A percentile compares a stretch with the other conserved stretches of the same genome.
Conservation (phyloP, 352 stramenopile genomes). For the Phytophthora kernoviae region DNA sequence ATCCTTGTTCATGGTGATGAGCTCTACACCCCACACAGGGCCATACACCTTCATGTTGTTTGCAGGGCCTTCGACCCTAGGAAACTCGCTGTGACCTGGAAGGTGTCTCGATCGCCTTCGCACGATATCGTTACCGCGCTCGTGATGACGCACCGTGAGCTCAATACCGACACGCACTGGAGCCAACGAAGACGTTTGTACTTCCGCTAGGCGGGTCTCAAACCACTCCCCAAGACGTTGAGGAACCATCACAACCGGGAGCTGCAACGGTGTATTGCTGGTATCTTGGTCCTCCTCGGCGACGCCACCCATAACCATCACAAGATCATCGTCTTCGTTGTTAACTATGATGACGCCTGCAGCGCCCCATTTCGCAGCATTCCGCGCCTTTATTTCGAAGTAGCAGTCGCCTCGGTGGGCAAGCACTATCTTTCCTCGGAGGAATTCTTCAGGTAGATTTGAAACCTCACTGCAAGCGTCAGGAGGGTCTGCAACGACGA, state of each 20-base stretch:
- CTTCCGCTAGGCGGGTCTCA: slow-evolving; percentile 21
- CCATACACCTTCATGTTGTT: slow-evolving; percentile 55
- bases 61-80: slow-evolving; percentile 46
- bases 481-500: slow-evolving; percentile 58
- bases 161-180: slow-evolving; percentile 43
- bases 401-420: slow-evolving; percentile 64
- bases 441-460: slow-evolving; percentile 24
- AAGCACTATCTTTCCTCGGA: slow-evolving; percentile 58
- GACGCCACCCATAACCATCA: slow-evolving; percentile 83
- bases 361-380: slow-evolving; percentile 51
- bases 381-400: slow-evolving; percentile 75
- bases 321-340: slow-evolving; percentile 59
- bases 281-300: slow-evolving; percentile 24
- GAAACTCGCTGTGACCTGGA: slow-evolving; percentile 31
- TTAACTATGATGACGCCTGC: slow-evolving; percentile 70
- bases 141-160: slow-evolving; percentile 41
- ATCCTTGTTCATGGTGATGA: slow-evolving; percentile 24
- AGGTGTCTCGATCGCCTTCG: slow-evolving; percentile 16
- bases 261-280: slow-evolving; percentile 16
- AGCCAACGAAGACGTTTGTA: slow-evolving; percentile 20
- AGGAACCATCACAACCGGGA: slow-evolving; percentile 73
- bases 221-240: slow-evolving; percentile 70
- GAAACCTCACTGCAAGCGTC: slow-evolving; percentile 55
- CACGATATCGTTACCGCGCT: slow-evolving; percentile 11
- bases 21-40: slow-evolving; percentile 62